phyloP scores from a whole-genome alignment of 2,329 filamentous ascomycete genomes.

The Fusarium duplospermum region DNA sequence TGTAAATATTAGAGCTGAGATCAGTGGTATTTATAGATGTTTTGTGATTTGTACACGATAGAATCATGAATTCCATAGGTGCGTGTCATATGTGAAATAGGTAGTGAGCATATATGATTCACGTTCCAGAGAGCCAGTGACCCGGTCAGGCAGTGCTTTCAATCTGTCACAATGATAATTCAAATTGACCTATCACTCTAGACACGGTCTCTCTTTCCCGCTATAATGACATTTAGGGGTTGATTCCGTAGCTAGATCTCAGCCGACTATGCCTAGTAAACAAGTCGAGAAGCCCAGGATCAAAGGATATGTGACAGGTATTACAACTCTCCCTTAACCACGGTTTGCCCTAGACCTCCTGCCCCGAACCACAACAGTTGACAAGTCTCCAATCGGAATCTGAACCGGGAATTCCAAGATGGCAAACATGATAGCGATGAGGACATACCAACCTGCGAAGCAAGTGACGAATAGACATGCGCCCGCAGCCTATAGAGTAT shows the following conservation, averaged over 20 bases:
- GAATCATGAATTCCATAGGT: too few species aligned
- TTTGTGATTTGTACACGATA: not conserved
- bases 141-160: too few species aligned
- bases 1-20: not conserved
- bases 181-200: not conserved
- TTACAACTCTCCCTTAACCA: not conserved
- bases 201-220: not conserved
- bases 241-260: not conserved
- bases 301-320: not conserved
- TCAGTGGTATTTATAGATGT: not conserved
- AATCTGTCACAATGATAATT: not conserved
- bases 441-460: slow-evolving; percentile 66
- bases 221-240: not conserved
- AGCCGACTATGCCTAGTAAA: fast-evolving
- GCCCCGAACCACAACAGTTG: slow-evolving; percentile 55
- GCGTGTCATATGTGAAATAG: not conserved
- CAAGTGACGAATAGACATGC: slow-evolving; percentile 62
- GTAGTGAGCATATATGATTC: not conserved
- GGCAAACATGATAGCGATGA: slow-evolving; percentile 65
- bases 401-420: slow-evolving; percentile 68
- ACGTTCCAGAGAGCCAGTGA: not conserved
- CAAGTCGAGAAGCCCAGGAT: not conserved
- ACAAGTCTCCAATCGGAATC: slow-evolving; percentile 68
- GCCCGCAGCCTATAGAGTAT: slow-evolving; percentile 55
- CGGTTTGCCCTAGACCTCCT: slow-evolving; percentile 19